Conservation (phyloP, 768 basidiomycete genomes). For the Dendrothele bispora region DNA sequence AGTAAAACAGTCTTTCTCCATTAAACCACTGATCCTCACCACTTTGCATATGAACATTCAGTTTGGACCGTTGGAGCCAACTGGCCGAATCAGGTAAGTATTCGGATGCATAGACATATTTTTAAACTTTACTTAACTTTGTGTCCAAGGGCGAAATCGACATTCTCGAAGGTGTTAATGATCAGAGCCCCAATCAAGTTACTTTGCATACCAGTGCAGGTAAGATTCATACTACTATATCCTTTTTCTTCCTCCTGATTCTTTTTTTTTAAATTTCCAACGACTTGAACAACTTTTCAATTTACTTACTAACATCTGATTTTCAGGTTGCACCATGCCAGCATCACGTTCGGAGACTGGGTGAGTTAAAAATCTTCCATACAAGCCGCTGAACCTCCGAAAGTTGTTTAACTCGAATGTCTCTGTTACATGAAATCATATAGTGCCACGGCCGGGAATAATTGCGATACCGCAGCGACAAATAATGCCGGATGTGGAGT, state of each 20-base stretch:
- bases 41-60: slow-evolving; percentile 46
- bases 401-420: background rate
- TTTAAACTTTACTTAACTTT: slow-evolving; percentile 16
- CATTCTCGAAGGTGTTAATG: slow-evolving; percentile 51
- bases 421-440: no score
- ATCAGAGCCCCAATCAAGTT: slow-evolving; percentile 38
- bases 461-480: slow-evolving; percentile 38
- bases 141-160: slow-evolving; percentile 35
- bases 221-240: slow-evolving; percentile 18
- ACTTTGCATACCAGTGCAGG: slow-evolving; percentile 45
- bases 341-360: slow-evolving; percentile 40
- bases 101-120: background rate
- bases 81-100: background rate
- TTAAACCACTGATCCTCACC: slow-evolving; percentile 5
- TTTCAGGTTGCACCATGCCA: slow-evolving; percentile 48
- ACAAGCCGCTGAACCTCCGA: background rate
- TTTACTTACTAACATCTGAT: no score
- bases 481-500: slow-evolving; percentile 54
- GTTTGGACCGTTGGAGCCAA: slow-evolving; percentile 46
- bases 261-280: slow-evolving; percentile 5
- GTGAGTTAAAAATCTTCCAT: slow-evolving; percentile 23
- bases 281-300: no score
- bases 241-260: background rate
- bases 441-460: slow-evolving; percentile 33
- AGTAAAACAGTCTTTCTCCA: background rate